Percentiles rank a stretch among this genome's conserved stretches.
These are phyloP conservation scores for Blastomyces gilchristii DNA, from an alignment of 2,329 filamentous ascomycete species.

Conservation along the genomic window DNA sequence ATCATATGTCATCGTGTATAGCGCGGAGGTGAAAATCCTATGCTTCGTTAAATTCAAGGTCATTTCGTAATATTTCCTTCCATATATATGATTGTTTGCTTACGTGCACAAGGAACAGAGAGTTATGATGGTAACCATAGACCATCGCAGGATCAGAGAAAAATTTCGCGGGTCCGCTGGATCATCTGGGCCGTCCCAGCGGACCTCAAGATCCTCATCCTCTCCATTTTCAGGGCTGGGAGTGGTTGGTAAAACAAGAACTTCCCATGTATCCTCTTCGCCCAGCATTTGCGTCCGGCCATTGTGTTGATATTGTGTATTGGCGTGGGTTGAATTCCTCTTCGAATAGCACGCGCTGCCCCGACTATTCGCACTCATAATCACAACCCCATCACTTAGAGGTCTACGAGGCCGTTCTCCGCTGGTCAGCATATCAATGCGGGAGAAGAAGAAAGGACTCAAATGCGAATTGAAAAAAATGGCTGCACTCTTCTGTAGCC, in stretches of 20 bases:
- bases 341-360: neutral
- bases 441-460: neutral
- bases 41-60: neutral
- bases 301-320: neutral
- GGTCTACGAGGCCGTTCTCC: neutral
- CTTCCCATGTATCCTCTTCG: neutral
- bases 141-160: neutral
- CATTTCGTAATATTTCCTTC: neutral
- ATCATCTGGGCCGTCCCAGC: neutral
- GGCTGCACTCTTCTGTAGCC: neutral
- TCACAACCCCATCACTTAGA: neutral
- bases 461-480: neutral
- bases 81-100: neutral
- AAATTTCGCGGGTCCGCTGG: neutral
- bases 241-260: neutral
- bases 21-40: neutral
- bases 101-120: conserved; percentile 5
- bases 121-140: neutral
- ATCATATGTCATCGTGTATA: conserved; percentile 5
- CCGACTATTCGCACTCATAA: neutral
- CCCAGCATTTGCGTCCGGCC: neutral
- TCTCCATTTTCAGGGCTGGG: neutral
- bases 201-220: neutral
- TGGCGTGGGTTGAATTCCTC: neutral
- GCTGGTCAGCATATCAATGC: neutral